phyloP scores from a whole-genome alignment of 257 asterid species.

The Nicotiana otophora region DNA sequence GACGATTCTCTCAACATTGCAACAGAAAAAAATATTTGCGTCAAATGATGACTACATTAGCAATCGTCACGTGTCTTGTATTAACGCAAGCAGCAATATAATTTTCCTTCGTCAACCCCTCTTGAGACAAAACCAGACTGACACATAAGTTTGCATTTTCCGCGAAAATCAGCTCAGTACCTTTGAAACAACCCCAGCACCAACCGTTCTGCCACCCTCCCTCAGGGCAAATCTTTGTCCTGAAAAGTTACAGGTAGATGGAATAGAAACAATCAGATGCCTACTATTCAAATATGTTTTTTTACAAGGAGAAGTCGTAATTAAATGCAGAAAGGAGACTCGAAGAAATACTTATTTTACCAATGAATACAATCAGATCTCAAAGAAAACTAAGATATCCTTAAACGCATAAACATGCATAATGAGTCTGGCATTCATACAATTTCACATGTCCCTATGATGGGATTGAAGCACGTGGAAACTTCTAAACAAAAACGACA shows the following conservation, averaged over 20 bases:
- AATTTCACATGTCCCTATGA: neutral
- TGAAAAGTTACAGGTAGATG: constrained; percentile 22
- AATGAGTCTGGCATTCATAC: neutral
- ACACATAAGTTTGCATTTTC: neutral
- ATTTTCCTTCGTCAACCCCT: constrained; percentile 3
- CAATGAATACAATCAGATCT: neutral
- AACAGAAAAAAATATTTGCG: neutral
- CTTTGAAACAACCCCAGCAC: constrained; percentile 96
- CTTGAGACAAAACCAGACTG: constrained; percentile 4
- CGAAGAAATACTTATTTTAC: neutral
- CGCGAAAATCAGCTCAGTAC: constrained; percentile 51
- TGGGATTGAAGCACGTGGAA: neutral
- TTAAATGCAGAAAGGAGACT: neutral
- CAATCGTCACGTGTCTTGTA: neutral
- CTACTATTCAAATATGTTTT: neutral
- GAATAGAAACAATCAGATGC: neutral
- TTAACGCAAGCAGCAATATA: neutral
- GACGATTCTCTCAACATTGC: neutral
- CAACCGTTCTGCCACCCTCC: constrained; percentile 98
- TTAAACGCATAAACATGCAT: neutral
- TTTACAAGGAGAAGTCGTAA: neutral
- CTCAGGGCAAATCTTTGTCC: constrained; percentile 99
- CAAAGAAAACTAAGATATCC: neutral
- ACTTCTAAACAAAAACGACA: neutral
- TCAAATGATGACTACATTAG: constrained; percentile 6